Percentiles rank a stretch among this genome's conserved stretches.
These are phyloP conservation scores for Microsporum audouinii DNA, from an alignment of 2,329 filamentous ascomycete species.

Conservation along the genomic window DNA sequence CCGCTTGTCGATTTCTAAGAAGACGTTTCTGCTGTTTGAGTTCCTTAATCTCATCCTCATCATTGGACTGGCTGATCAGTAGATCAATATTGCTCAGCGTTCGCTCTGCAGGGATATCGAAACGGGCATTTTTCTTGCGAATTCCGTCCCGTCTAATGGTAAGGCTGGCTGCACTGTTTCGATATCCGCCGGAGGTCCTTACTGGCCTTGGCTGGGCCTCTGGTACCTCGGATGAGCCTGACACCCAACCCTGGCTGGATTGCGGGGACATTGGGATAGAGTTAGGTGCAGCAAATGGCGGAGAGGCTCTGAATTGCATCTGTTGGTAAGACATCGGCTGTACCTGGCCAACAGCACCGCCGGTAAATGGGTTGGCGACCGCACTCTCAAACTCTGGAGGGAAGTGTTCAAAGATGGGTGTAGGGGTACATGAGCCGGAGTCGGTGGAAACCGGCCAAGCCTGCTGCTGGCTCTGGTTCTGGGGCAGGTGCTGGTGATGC, in stretches of 20 bases:
- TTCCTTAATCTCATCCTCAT: constrained; percentile 89
- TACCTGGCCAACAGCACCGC: constrained; percentile 33
- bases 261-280: constrained; percentile 50
- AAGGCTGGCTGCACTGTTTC: constrained; percentile 58
- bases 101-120: constrained; percentile 89
- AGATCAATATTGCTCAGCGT: constrained; percentile 92
- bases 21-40: constrained; percentile 96
- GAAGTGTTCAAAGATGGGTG: constrained; percentile 58
- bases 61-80: constrained; percentile 68
- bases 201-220: constrained; percentile 44
- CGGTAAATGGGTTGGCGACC: constrained; percentile 32
- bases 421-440: constrained; percentile 63
- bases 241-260: constrained; percentile 47
- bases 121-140: constrained; percentile 96
- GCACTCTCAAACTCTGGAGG: constrained; percentile 40
- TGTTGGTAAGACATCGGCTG: constrained; percentile 29
- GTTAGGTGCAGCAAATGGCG: constrained; percentile 37
- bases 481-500: constrained; percentile 4
- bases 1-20: constrained; percentile 88
- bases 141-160: constrained; percentile 71
- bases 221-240: constrained; percentile 36
- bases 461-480: constrained; percentile 31
- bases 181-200: constrained; percentile 45
- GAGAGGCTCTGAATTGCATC: constrained; percentile 36
- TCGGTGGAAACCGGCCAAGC: constrained; percentile 54